Evolutionary conservation across 192 early-diverging fungal species (phyloP), one percentile per base, ranked within the genome.

Genomic region (Dissophora globulifera): DNA sequence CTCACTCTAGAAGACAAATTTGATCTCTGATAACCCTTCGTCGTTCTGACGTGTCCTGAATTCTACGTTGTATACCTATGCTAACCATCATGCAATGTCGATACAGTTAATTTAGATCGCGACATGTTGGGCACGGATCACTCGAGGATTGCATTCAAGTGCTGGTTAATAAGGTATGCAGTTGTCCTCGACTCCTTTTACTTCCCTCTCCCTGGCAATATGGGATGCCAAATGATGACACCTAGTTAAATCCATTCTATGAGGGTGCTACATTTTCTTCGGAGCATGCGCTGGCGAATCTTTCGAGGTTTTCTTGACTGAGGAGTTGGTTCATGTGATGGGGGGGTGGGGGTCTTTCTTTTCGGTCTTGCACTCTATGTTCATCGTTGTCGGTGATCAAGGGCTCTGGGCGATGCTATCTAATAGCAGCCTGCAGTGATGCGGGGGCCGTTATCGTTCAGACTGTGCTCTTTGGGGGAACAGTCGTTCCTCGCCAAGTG

Each of bases 211-310:
- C 40, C 19, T 52, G 40, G 35, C 35, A 38, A 38, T 6, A 38
- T 13, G 35, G 7, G 35, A 9, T 29, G 71, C 71, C 71, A 75
- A 65, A 75, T 75, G 71, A 75, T 75, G 71, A 75, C 42, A 75
- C 48, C 71, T 66, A 75, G 71, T 75, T 75, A 75, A 75, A 75
- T 75, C 71, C 71, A 75, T 75, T 75, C 71, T 75, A 75, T 59
- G 71, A 75, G 50, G 71, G 45, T 30, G 71, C 71, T 66, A 75
- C 71, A 75, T 66, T 38, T 33, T 62, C 58, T 75, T 58, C 50
- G 49, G 62, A 66, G 25, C 42, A 33, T 47, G 62, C 9, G 12
- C 45, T 66, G 71, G 62, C 62, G 42, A 75, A 58, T 75, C 62
- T 66, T 59, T 75, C 71, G 62, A 75, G 71, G 71, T 75, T 75